Conservation (phyloP, 2,329 filamentous ascomycete species). For the Monilinia fructicola region DNA sequence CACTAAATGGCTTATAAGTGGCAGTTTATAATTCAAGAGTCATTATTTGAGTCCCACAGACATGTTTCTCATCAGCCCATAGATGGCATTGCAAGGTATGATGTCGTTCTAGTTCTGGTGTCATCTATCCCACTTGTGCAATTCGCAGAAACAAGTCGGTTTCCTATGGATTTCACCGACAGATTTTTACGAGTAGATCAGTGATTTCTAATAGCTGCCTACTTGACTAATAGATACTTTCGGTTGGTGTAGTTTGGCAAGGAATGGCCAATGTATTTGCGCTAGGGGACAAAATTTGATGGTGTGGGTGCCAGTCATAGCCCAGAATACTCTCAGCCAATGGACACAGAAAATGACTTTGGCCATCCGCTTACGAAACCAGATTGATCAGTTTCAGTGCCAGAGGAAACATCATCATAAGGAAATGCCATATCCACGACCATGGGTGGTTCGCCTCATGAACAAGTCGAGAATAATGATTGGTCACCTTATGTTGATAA, state of each 20-base stretch:
- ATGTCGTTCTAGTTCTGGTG: not conserved
- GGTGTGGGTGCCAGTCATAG: not conserved
- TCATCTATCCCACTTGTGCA: not conserved
- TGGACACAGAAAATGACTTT: conserved; percentile 18
- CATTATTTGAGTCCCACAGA: not conserved
- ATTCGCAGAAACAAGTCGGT: not conserved
- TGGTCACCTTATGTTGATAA: conserved; percentile 56
- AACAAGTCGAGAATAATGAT: conserved; percentile 63
- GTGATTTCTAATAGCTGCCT: not conserved
- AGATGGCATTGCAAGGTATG: no score
- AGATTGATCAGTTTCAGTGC: conserved; percentile 57
- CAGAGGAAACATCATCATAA: conserved; percentile 66
- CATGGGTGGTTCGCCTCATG: conserved; percentile 61
- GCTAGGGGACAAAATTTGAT: not conserved
- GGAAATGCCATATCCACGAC: conserved; percentile 64
- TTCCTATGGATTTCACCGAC: not conserved
- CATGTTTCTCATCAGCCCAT: not conserved
- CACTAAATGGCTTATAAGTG: not conserved
- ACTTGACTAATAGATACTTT: not conserved
- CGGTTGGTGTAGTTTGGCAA: not conserved
- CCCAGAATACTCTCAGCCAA: conserved; percentile 2
- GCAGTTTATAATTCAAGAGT: not conserved
- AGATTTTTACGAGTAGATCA: not conserved
- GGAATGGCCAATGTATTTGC: no score
- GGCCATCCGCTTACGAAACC: conserved; percentile 46